Evolutionary conservation across 805 yeast genomes (phyloP).

Genomic region (Metschnikowia shivogae): DNA sequence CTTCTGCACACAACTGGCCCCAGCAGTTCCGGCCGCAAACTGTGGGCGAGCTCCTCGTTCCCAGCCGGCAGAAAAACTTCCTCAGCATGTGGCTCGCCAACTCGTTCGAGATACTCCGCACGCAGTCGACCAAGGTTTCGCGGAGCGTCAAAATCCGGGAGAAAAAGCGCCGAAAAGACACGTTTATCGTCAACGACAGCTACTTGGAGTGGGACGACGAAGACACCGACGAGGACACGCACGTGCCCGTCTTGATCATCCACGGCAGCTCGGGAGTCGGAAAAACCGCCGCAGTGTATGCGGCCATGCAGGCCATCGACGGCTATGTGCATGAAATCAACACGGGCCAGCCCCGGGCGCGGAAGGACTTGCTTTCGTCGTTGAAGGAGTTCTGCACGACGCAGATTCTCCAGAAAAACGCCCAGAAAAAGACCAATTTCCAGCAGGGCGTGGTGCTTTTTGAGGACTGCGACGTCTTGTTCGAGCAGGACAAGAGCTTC

Average conservation of each 20-base stretch:
- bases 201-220: slow-evolving; percentile 17
- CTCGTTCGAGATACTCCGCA: slow-evolving; percentile 32
- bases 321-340: slow-evolving; percentile 83
- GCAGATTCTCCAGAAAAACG: slow-evolving; percentile 60
- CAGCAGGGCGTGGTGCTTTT: slow-evolving; percentile 68
- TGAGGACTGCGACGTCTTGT: slow-evolving; percentile 82
- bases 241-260: slow-evolving; percentile 61
- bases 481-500: slow-evolving; percentile 72
- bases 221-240: slow-evolving; percentile 35
- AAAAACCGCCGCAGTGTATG: slow-evolving; percentile 69
- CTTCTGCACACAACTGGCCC: slow-evolving; percentile 24
- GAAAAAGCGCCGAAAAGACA: slow-evolving; percentile 17
- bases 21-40: slow-evolving; percentile 36
- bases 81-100: slow-evolving; percentile 39
- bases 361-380: slow-evolving; percentile 60
- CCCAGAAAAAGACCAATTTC: slow-evolving; percentile 23
- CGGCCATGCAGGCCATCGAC: slow-evolving; percentile 55
- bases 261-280: slow-evolving; percentile 75
- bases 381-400: slow-evolving; percentile 82
- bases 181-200: slow-evolving; percentile 38
- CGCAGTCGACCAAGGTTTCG: slow-evolving; percentile 30
- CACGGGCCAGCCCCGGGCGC: slow-evolving; percentile 66
- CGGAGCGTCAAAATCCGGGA: slow-evolving; percentile 26
- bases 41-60: slow-evolving; percentile 33
- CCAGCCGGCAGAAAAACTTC: slow-evolving; percentile 17